Base-by-base conservation (phyloP, 768 basidiomycete genomes). In the Boletus edulis region DNA sequence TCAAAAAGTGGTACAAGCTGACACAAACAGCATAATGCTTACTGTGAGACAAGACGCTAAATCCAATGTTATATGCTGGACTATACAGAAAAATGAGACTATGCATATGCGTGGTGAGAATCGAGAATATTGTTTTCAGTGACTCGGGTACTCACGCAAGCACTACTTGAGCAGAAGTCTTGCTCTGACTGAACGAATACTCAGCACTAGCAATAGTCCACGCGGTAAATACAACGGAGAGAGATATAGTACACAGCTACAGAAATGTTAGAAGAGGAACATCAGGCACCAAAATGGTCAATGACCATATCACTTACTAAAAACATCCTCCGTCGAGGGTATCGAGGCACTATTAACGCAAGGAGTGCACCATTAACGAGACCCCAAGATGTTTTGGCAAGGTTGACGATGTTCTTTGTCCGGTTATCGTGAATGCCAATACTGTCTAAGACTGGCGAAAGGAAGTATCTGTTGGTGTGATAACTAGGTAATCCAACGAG, bases 121-220 rank as follows among this genome's bases (percentile, higher is more conserved):
- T 32, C 9, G 9, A 17, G 12, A 39, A 2, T 3, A 10, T 13
- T 0, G 39, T 4, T 46, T 49, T 3, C 27, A n/a, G 24, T 20
- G 22, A 34, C 24, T 13, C 6, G 4, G 4, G 32, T 22, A 35
- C 63, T 45, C 20, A 62, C 63, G 0, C 52, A 8, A 62, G 44
- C 11, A 56, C 57, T 13, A 44, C 40, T 34, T 45, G 52, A 38
- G 63, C 50, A 29, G 48, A 49, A 4, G n/a, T 18, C 6, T 41
- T 34, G 38, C 18, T 55, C 17, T 54, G 56, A 17, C 54, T 65
- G 12, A 46, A 17, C 9, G 63, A 29, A 54, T 65, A 65, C 10
- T 62, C 54, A 17, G 60, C 63, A n/a, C 32, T 64, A 40, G 63
- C 63, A 17, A 38, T 2, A 1, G 63, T 62, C 63, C 63, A 64